Evolutionary conservation across 2,329 filamentous ascomycete genomes (phyloP).

Genomic region (Talaromyces funiculosus): DNA sequence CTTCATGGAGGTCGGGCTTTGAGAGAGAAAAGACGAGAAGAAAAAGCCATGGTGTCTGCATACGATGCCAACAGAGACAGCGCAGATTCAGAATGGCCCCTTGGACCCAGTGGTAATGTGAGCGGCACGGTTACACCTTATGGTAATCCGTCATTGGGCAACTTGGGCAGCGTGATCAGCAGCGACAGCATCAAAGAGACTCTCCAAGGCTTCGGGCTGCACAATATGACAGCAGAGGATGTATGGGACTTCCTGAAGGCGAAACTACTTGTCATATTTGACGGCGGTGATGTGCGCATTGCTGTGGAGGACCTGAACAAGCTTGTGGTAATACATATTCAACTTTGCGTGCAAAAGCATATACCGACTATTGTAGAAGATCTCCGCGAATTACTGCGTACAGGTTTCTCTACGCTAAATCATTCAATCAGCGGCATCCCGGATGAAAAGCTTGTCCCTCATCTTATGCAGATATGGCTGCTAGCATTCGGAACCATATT

Average conservation of each 20-base stretch:
- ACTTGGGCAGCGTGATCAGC: slow-evolving; percentile 24
- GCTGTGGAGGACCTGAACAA: slow-evolving; percentile 63
- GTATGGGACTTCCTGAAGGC: slow-evolving; percentile 63
- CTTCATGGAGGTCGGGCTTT: slow-evolving; percentile 70
- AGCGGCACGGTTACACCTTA: slow-evolving; percentile 26
- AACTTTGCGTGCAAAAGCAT: slow-evolving; percentile 57
- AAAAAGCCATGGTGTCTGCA: slow-evolving; percentile 38
- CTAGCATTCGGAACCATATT: slow-evolving; percentile 85
- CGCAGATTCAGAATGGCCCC: slow-evolving; percentile 30
- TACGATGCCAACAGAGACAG: slow-evolving; percentile 26
- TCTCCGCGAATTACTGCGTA: slow-evolving; percentile 55
- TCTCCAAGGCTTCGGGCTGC: slow-evolving; percentile 53
- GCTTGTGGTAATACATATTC: slow-evolving; percentile 57
- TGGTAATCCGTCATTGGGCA: slow-evolving; percentile 34
- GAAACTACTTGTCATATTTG: slow-evolving; percentile 58
- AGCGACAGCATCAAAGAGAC: slow-evolving; percentile 38
- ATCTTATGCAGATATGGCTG: slow-evolving; percentile 89
- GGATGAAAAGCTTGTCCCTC: slow-evolving; percentile 83
- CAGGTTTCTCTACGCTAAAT: slow-evolving; percentile 80
- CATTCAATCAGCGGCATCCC: slow-evolving; percentile 71
- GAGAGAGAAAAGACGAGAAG: slow-evolving; percentile 72
- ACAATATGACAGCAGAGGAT: slow-evolving; percentile 63
- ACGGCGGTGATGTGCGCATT: slow-evolving; percentile 58
- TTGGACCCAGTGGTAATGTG: slow-evolving; percentile 19
- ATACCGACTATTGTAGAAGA: slow-evolving; percentile 58